These are phyloP conservation scores for Candida nitratophila DNA, from an alignment of 805 yeast genomes.

Conservation along the genomic window DNA sequence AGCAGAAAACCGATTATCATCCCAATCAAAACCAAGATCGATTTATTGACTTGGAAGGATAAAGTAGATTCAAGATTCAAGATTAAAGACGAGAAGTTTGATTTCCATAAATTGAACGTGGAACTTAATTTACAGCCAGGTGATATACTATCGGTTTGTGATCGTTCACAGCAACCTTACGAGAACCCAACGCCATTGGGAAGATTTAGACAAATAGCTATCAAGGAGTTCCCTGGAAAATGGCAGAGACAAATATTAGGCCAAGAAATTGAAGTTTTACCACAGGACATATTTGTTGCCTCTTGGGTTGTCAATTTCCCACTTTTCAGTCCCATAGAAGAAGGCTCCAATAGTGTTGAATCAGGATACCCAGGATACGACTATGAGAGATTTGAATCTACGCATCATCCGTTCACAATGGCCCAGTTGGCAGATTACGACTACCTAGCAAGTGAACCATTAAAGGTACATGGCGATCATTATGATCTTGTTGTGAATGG, in stretches of 20 bases:
- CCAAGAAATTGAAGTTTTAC: conserved; percentile 8
- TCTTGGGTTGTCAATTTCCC: conserved; percentile 94
- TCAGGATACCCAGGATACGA: conserved; percentile 58
- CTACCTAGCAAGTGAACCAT: conserved; percentile 44
- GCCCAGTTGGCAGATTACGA: conserved; percentile 63
- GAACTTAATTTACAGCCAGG: conserved; percentile 47
- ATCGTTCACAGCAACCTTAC: conserved; percentile 61
- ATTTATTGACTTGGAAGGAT: conserved; percentile 36
- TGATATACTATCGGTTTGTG: conserved; percentile 72
- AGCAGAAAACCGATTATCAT: conserved; percentile 52
- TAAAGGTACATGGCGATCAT: conserved; percentile 77
- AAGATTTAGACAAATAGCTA: conserved; percentile 67
- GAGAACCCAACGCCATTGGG: conserved; percentile 97
- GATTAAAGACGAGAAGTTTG: conserved; percentile 4
- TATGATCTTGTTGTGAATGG: conserved; percentile 93
- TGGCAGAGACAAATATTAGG: conserved; percentile 35
- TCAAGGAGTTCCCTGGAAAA: conserved; percentile 42
- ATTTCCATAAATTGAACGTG: conserved; percentile 17
- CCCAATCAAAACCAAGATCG: conserved; percentile 38
- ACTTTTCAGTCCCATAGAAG: conserved; percentile 70
- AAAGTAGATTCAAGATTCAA: conserved; percentile 5
- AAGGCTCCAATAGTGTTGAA: conserved; percentile 8
- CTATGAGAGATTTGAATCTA: conserved; percentile 43
- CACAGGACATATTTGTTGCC: conserved; percentile 43
- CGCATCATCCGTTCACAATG: conserved; percentile 99